Evolutionary conservation across 2,329 filamentous ascomycete genomes (phyloP).

Genomic region (Teratosphaeria destructans): DNA sequence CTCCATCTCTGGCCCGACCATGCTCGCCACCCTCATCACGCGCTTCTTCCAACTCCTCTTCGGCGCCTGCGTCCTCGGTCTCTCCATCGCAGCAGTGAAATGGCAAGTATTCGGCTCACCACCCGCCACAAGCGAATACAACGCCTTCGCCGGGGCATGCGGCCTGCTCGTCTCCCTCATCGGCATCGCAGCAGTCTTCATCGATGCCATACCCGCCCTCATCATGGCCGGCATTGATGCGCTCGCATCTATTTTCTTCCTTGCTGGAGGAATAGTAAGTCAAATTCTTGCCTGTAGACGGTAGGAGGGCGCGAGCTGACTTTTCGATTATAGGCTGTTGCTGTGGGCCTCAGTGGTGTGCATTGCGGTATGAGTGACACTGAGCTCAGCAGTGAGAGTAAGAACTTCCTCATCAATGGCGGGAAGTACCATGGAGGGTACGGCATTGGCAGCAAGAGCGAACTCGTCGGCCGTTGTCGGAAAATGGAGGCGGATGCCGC

Average conservation of each 20-base stretch:
- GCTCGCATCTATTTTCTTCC: conserved; percentile 12
- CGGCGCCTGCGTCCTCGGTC: conserved; percentile 17
- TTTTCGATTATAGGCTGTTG: conserved; percentile 6
- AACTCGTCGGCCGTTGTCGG: conserved; percentile 9
- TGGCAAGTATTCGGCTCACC: conserved; percentile 12
- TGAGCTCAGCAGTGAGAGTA: background rate
- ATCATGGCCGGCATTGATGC: conserved; percentile 14
- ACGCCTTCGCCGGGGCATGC: conserved; percentile 17
- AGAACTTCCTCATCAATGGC: conserved; percentile 9
- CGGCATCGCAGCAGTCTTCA: conserved; percentile 14
- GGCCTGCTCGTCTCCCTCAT: conserved; percentile 12
- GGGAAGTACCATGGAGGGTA: conserved; percentile 6
- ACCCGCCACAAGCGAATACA: conserved; percentile 13
- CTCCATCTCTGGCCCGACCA: background rate
- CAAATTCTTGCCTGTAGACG: background rate
- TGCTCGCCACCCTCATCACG: conserved; percentile 6
- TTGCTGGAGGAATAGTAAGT: conserved; percentile 20
- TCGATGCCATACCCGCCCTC: conserved; percentile 10
- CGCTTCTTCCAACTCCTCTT: conserved; percentile 15
- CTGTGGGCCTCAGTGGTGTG: conserved; percentile 10
- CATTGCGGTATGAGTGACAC: conserved; percentile 5
- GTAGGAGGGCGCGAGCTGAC: conserved; percentile 1
- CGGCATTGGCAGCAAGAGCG: background rate
- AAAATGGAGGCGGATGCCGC: conserved; percentile 13
- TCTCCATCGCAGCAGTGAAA: conserved; percentile 16